Conservation (phyloP, 2,329 filamentous ascomycete genomes). For the Alternaria ventricosa region DNA sequence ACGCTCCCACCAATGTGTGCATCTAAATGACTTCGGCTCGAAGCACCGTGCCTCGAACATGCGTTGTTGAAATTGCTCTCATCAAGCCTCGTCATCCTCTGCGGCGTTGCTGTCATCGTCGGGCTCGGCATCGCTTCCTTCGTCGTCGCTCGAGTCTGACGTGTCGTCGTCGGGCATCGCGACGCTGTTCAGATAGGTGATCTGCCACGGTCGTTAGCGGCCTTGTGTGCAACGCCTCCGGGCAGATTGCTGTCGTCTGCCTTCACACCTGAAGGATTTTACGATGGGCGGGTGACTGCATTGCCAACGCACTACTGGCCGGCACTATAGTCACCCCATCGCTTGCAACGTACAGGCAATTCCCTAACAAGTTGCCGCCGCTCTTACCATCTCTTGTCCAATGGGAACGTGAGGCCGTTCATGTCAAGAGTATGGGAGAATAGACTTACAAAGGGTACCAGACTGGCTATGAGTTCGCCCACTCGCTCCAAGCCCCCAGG, state of each 20-base stretch:
- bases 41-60: constrained; percentile 26
- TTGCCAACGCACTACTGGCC: constrained; percentile 40
- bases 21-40: constrained; percentile 7
- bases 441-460: constrained; percentile 80
- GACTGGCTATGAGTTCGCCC: constrained; percentile 66
- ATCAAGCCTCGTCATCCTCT: constrained; percentile 20
- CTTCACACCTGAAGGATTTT: constrained; percentile 1
- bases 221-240: constrained; percentile 1
- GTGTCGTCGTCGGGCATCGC: constrained; percentile 56
- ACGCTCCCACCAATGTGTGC: constrained; percentile 9
- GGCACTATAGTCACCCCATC: constrained; percentile 20
- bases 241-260: background rate
- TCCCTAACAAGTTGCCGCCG: constrained; percentile 13
- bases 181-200: constrained; percentile 58
- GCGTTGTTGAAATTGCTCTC: constrained; percentile 16
- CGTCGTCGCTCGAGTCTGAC: constrained; percentile 39
- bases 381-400: constrained; percentile 1
- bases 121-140: constrained; percentile 28
- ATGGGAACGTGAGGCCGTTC: background rate
- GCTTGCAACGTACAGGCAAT: constrained; percentile 24
- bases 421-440: background rate
- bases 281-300: constrained; percentile 36
- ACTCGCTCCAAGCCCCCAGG: constrained; percentile 70
- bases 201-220: constrained; percentile 47
- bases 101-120: constrained; percentile 14